Evolutionary conservation across 2,329 filamentous ascomycete genomes (phyloP), one percentile per base, ranked within the genome.

Genomic region (Plectosphaerella cucumerina): DNA sequence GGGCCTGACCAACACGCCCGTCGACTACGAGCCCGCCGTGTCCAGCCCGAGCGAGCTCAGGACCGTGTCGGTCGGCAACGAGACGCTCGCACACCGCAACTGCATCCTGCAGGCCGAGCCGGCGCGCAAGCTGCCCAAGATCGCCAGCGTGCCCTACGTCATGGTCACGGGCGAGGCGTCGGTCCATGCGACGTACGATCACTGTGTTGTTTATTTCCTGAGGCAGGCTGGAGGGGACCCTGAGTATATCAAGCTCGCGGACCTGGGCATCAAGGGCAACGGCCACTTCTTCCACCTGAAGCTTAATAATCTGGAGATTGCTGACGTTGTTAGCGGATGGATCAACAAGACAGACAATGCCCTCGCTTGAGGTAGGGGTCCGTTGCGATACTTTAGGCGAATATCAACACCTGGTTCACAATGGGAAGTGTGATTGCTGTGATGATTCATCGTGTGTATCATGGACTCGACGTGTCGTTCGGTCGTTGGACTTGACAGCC

Each of bases 101-200:
- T 54, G 53, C 22, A 20, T 53, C 17, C 34, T 48, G 3, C 54
- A 58, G 11, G 51, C 47, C n/a, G 52, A 53, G 44, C 48, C 50
- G 10, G 52, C 50, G 12, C 71, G 72, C 18, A 63, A 72, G 56
- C 64, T 86, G 14, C 60, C 63, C 6, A 76, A 82, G 31, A 61
- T 86, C 8, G 58, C 62, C 2, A 66, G 68, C 15, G 67, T 82
- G 6, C 74, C 72, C 0, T 72, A 74, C 6, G 60, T 81, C 14
- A 60, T 78, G 15, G 60, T 77, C 20, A 78, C 74, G 0, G 65
- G 67, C 12, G 74, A 80, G 56, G 74, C 77, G 9, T 74, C 71
- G 23, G 78, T 73, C 44, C 77, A 81, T 62, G 67, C 70, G 14
- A 65, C 69, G 18, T 81, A 80, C 56, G 78, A 82, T 52, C 71